Percentiles rank a stretch among this genome's conserved stretches.
phyloP scores from a whole-genome alignment of 768 basidiomycete genomes.

The Ephemerocybe angulata region DNA sequence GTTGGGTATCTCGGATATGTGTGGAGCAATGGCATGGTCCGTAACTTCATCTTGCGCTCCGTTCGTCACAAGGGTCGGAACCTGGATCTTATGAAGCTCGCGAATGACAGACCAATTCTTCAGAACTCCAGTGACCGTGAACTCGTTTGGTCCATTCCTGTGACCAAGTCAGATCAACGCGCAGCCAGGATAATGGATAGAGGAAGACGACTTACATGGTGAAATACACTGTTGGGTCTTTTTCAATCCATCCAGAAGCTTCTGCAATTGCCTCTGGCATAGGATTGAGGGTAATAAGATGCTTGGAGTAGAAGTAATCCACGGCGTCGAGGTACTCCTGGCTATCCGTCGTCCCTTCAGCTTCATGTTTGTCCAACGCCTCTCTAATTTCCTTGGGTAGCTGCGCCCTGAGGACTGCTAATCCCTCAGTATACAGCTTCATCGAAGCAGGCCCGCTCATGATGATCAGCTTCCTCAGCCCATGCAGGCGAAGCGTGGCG shows the following conservation, averaged over 20 bases:
- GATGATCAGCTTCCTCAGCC: conserved; percentile 44
- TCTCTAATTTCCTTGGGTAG: conserved; percentile 42
- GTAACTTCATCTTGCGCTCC: conserved; percentile 39
- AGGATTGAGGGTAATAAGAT: conserved; percentile 43
- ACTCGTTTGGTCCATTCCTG: conserved; percentile 41
- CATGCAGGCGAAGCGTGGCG: conserved; percentile 37
- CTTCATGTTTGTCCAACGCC: conserved; percentile 41
- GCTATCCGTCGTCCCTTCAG: conserved; percentile 32
- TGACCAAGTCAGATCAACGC: background rate
- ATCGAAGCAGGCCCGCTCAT: conserved; percentile 42
- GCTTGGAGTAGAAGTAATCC: conserved; percentile 36
- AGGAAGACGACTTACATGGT: conserved; percentile 36
- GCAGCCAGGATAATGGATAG: background rate
- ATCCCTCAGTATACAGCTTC: conserved; percentile 31
- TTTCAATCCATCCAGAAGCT: conserved; percentile 31
- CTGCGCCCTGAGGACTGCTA: conserved; percentile 9
- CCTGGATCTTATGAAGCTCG: conserved; percentile 38
- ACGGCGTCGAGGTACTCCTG: conserved; percentile 45
- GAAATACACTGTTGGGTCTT: conserved; percentile 45
- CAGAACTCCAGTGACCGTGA: conserved; percentile 34
- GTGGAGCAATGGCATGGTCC: conserved; percentile 33
- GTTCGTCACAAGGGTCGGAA: conserved; percentile 40
- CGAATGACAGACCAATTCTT: conserved; percentile 46
- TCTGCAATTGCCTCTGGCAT: conserved; percentile 36
- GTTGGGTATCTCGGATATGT: conserved; percentile 36